Evolutionary conservation across 108 stramenopile genomes (phyloP), one percentile per base, ranked within the genome.

Genomic region (Cyclotella sp.): DNA sequence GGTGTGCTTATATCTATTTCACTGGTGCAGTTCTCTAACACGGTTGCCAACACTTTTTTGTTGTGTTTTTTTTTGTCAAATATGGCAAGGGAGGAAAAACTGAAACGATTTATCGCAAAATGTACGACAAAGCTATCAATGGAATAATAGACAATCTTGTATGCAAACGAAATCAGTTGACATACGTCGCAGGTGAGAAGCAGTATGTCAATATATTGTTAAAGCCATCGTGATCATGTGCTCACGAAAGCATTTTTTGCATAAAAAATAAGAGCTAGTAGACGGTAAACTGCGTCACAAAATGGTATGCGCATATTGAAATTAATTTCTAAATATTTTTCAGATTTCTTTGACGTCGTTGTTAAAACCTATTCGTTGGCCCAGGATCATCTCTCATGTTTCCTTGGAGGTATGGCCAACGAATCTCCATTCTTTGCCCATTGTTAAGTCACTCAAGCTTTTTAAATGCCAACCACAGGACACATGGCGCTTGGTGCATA

Each of bases 301-400:
- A 68, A 93, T 96, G 89, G 67, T 47, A 44, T 45, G 61, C 15
- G 30, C 30, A 9, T 63, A 12, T 34, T 24, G 55, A 47, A 43
- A 61, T 5, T 6, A 34, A 5, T 34, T 6, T 34, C 6, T 34
- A 34, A 34, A 5, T 2, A 34, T 34, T 34, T 34, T 34, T 34
- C 34, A 34, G 34, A 34, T 34, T 34, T 34, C 34, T 5, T 5
- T 34, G 6, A 34, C 34, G 34, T 77, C 40, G 19, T 82, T 0
- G 88, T 89, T 89, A 89, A 63, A 90, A 91, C 71, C 63, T 94
- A 19, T 84, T 27, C 49, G 16, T 15, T 11, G 19, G 2, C 24
- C 24, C 26, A 47, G 45, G 96, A 97, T 70, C 98, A 98, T 72
- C 79, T 98, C 34, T 97, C 85, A 2, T 96, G 95, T 76, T 96